phyloP scores from a whole-genome alignment of 352 stramenopile genomes.

The Globisporangium canariense region DNA sequence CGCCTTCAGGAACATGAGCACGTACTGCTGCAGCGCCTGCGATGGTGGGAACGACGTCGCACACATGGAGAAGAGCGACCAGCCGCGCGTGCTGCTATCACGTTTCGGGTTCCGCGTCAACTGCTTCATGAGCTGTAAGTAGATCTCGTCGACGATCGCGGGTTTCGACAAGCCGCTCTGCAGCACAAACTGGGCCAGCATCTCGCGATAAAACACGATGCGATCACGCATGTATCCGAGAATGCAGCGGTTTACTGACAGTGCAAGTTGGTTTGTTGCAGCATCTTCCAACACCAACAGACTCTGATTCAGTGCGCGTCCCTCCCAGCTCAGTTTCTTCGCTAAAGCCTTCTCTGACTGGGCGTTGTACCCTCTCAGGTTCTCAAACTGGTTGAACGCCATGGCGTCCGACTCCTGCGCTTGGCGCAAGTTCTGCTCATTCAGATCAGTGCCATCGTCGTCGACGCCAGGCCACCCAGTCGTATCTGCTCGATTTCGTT shows the following conservation, averaged over 20 bases:
- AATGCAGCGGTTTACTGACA: slow-evolving; percentile 92
- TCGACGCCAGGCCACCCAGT: slow-evolving; percentile 26
- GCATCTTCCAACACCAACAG: slow-evolving; percentile 55
- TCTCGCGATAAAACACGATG: slow-evolving; percentile 92
- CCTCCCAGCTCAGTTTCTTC: slow-evolving; percentile 67
- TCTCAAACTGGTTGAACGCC: slow-evolving; percentile 70
- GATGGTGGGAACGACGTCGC: slow-evolving; percentile 89
- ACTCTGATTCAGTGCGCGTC: slow-evolving; percentile 57
- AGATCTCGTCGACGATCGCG: slow-evolving; percentile 92
- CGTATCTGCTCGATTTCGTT: slow-evolving; percentile 26
- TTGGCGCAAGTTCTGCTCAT: slow-evolving; percentile 13
- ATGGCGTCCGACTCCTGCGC: slow-evolving; percentile 39
- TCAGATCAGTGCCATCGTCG: slow-evolving; percentile 20
- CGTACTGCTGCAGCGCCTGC: slow-evolving; percentile 84
- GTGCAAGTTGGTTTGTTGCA: slow-evolving; percentile 37
- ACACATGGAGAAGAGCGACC: slow-evolving; percentile 93
- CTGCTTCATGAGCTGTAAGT: slow-evolving; percentile 93
- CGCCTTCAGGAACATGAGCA: slow-evolving; percentile 89
- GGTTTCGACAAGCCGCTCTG: slow-evolving; percentile 87
- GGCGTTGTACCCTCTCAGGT: slow-evolving; percentile 51
- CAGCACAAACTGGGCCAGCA: slow-evolving; percentile 92
- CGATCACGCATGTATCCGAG: slow-evolving; percentile 95
- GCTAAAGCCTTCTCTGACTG: slow-evolving; percentile 37
- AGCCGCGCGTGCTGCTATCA: slow-evolving; percentile 89
- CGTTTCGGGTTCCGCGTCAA: slow-evolving; percentile 90